A percentile compares a stretch with the other conserved stretches of the same genome.
Evolutionary conservation across 164 flowering plant genomes (phyloP).

Genomic region (Aristolochia contorta): DNA sequence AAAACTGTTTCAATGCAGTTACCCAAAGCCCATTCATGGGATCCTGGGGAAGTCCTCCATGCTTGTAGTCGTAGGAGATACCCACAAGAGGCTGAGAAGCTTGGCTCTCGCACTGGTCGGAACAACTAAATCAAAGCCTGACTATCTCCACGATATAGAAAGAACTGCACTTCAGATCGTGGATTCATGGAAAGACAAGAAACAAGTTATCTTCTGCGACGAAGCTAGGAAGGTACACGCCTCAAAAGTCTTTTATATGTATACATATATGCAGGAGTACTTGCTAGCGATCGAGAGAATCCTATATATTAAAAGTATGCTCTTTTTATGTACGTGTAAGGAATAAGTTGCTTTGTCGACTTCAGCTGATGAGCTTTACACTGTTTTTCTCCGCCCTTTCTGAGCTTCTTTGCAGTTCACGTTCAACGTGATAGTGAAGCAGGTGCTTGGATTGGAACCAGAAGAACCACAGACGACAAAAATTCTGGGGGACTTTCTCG

Average conservation of each 20-base stretch:
- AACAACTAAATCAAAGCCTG: constrained; percentile 27
- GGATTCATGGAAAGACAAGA: constrained; percentile 39
- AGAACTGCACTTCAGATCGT: constrained; percentile 28
- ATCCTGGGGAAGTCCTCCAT: constrained; percentile 52
- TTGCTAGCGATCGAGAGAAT: no score
- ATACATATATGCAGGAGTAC: no score
- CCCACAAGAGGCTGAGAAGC: constrained; percentile 50
- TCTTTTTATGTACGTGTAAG: constrained; percentile 8
- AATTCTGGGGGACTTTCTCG: constrained; percentile 43
- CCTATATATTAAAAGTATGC: constrained; percentile 30
- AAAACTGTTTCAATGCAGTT: constrained; percentile 51
- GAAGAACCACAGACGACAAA: constrained; percentile 41
- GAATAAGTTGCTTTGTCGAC: constrained; percentile 11
- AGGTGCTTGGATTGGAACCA: constrained; percentile 38
- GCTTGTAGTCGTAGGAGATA: constrained; percentile 48
- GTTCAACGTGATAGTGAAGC: constrained; percentile 55
- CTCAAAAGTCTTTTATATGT: no score
- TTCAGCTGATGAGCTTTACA: not conserved
- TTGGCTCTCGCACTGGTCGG: constrained; percentile 29
- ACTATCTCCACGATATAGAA: constrained; percentile 37
- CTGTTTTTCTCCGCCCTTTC: not conserved
- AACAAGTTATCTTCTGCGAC: constrained; percentile 31
- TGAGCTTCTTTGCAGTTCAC: constrained; percentile 40
- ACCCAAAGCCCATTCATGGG: constrained; percentile 62
- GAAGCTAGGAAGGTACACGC: constrained; percentile 44